Base-by-base conservation (phyloP, 176 grass and related monocot genomes). In the Microstegium vimineum region DNA sequence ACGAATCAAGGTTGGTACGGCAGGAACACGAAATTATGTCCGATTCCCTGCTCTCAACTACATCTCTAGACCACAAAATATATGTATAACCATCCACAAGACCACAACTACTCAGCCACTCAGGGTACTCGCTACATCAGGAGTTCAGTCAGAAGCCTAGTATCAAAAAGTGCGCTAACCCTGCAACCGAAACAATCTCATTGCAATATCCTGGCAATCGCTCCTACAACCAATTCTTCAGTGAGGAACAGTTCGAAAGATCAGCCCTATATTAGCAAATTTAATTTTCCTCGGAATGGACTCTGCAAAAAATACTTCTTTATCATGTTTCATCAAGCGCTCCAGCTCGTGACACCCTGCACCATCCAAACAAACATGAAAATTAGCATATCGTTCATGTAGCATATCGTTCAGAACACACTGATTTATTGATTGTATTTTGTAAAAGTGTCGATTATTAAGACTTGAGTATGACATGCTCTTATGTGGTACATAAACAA, bases 271-370 rank as follows among this genome's bases (percentile, higher is more conserved):
- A 38, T 60, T 60, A 60, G 12, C 56, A 60, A 26, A 60, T 60
- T 25, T 1, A 60, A 26, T 26, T 26, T 12, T 45, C 6, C 13
- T 30, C 15, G 65, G 40, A 35, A 42, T 76, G 32, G 15, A 57
- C 33, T 17, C 80, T 34, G 74, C 66, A 51, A 64, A n/a, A 26
- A 57, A 3, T 5, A 26, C 69, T 25, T 41, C n/a, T 16, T 35
- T 54, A 18, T n/a, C 63, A 4, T 86, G 75, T 22, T 80, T 70
- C 70, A 66, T 36, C 15, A 73, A 77, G 60, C 69, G 25, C 63
- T 60, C 56, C 56, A 56, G 73, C 76, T 64, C 63, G 45, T 46
- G 25, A 9, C 35, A 72, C n/a, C 42, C 56, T 89, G 87, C 78
- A 82, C 62, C 54, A 73, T 70, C 33, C 57, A 86, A 30, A 45